Conservation (phyloP, 768 basidiomycete species). For the Naganishia onofrii region DNA sequence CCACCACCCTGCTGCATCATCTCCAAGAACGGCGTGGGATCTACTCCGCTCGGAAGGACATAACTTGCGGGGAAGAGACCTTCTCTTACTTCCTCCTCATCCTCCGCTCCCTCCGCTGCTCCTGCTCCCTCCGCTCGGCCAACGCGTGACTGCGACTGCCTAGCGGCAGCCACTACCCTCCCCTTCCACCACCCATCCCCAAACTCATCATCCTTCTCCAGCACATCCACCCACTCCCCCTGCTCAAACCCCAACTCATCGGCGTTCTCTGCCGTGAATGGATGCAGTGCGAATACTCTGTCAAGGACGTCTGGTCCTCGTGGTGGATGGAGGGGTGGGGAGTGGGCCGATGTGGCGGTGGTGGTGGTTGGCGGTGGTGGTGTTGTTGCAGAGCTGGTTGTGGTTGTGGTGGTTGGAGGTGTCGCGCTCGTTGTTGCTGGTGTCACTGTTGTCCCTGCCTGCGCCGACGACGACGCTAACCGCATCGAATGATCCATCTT, state of each 20-base stretch:
- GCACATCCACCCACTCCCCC: slow-evolving; percentile 80
- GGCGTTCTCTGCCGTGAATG: slow-evolving; percentile 71
- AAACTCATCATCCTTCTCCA: slow-evolving; percentile 90
- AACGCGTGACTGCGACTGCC: no score
- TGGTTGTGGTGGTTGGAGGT: no score
- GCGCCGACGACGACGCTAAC: no score
- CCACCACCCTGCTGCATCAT: slow-evolving; percentile 26
- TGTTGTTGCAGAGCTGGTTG: no score
- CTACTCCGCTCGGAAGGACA: slow-evolving; percentile 53
- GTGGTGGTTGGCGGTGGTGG: no score
- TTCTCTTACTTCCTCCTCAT: slow-evolving; percentile 70
- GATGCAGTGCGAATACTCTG: slow-evolving; percentile 23
- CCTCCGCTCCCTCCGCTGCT: slow-evolving; percentile 61
- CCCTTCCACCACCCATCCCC: slow-evolving; percentile 96
- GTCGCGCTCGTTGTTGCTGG: no score
- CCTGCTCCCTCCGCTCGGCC: slow-evolving; percentile 14
- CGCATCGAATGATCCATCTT: no score
- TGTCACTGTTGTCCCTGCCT: no score
- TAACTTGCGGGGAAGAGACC: slow-evolving; percentile 76
- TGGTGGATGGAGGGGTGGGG: not conserved
- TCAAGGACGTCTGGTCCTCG: slow-evolving; percentile 17
- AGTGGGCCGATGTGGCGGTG: not conserved
- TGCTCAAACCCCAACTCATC: slow-evolving; percentile 84
- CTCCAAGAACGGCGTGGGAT: slow-evolving; percentile 29
- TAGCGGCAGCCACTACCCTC: no score